These are phyloP conservation scores for Diaporthe helianthi DNA, from an alignment of 2,329 filamentous ascomycete genomes.

Conservation along the genomic window DNA sequence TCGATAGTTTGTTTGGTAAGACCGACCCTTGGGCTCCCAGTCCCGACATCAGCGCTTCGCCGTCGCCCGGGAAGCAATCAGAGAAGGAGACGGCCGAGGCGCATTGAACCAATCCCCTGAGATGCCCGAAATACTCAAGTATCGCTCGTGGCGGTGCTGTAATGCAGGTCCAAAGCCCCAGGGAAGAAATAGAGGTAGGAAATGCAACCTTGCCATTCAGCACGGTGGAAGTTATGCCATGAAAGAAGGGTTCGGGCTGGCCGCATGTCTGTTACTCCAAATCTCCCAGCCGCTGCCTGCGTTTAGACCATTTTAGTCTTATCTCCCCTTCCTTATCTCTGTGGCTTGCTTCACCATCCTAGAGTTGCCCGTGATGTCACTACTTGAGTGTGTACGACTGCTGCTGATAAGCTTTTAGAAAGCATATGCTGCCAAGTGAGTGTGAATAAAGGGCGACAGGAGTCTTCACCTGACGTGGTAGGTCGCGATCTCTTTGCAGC, in stretches of 20 bases:
- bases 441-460: background rate
- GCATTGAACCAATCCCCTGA: conserved; percentile 14
- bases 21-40: background rate
- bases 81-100: background rate
- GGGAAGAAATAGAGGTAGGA: background rate
- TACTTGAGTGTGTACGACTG: background rate
- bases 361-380: conserved; percentile 23
- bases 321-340: conserved; percentile 21
- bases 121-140: conserved; percentile 9
- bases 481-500: background rate
- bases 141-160: conserved; percentile 5
- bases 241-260: background rate
- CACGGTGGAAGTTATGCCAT: background rate
- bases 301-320: background rate
- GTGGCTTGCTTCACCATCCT: conserved; percentile 13
- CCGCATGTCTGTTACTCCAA: background rate
- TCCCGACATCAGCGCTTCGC: background rate
- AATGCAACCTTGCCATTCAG: background rate
- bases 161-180: background rate
- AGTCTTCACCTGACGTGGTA: background rate
- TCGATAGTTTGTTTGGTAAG: background rate
- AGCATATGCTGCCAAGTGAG: background rate
- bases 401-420: background rate
- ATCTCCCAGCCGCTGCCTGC: too few relatives aligned
- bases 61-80: background rate